Conservation (phyloP, 2,329 filamentous ascomycete genomes). For the Colletotrichum sp. region DNA sequence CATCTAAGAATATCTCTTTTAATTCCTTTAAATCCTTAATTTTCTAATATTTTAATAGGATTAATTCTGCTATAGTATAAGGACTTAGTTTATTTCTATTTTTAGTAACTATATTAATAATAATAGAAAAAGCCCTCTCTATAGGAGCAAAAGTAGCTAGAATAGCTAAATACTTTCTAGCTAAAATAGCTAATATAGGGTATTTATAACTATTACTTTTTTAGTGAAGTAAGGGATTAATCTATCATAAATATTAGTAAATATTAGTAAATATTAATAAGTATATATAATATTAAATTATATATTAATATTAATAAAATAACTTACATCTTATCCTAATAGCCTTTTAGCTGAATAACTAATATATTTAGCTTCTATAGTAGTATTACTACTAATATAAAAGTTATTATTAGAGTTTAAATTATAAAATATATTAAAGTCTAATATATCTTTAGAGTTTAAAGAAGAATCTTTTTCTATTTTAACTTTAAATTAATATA, state of each 20-base stretch:
- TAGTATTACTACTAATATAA: neutral
- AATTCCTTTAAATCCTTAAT: no score
- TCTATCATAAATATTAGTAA: neutral
- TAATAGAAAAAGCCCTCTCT: no score
- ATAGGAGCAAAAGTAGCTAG: constrained; percentile 3
- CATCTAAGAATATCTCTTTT: no score
- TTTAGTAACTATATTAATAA: no score
- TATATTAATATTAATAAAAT: neutral
- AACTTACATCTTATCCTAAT: neutral
- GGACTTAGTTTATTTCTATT: no score
- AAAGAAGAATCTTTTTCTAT: neutral
- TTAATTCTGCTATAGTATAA: no score
- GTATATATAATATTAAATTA: neutral
- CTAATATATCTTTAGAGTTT: neutral
- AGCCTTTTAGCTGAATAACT: neutral
- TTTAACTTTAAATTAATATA: neutral
- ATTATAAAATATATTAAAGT: neutral
- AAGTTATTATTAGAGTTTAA: neutral
- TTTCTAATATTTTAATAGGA: no score
- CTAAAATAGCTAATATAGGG: neutral
- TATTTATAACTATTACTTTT: neutral
- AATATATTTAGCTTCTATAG: neutral
- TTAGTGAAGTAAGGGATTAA: neutral
- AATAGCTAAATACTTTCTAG: constrained; percentile 4
- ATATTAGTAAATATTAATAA: neutral